Conservation (phyloP, 192 early-diverging fungal genomes). For the Coemansia sp. region DNA sequence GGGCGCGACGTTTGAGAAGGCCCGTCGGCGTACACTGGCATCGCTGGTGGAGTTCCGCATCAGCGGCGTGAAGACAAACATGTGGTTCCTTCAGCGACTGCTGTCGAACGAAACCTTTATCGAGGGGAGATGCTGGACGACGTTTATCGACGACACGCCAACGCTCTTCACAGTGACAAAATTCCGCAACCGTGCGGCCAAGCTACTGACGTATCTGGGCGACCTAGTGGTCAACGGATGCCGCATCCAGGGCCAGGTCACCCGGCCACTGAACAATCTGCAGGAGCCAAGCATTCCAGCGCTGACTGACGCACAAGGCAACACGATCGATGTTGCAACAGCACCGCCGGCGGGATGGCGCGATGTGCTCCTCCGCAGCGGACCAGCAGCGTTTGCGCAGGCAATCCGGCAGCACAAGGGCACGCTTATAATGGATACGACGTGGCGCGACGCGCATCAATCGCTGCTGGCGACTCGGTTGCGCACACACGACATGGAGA, state of each 20-base stretch:
- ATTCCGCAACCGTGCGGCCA: slow-evolving; percentile 81
- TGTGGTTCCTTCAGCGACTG: slow-evolving; percentile 88
- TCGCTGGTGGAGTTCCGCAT: slow-evolving; percentile 94
- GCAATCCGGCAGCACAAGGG: slow-evolving; percentile 87
- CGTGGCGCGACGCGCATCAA: slow-evolving; percentile 97
- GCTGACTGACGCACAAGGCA: slow-evolving; percentile 54
- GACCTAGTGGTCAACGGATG: slow-evolving; percentile 92
- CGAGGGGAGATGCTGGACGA: slow-evolving; percentile 89
- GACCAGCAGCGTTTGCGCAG: slow-evolving; percentile 87
- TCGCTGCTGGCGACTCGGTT: slow-evolving; percentile 93
- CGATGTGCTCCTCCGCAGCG: slow-evolving; percentile 79
- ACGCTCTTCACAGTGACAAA: slow-evolving; percentile 81
- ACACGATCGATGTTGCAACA: slow-evolving; percentile 54
- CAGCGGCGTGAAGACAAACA: slow-evolving; percentile 95
- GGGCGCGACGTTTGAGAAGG: slow-evolving; percentile 86
- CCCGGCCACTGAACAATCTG: slow-evolving; percentile 67
- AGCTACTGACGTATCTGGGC: slow-evolving; percentile 85
- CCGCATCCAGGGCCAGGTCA: slow-evolving; percentile 84
- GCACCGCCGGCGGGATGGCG: slow-evolving; percentile 82
- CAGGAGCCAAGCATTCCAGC: slow-evolving; percentile 66
- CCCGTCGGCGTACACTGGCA: slow-evolving; percentile 84
- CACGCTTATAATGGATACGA: slow-evolving; percentile 94
- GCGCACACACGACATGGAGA: slow-evolving; percentile 89
- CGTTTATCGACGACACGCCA: slow-evolving; percentile 97
- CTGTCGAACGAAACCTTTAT: slow-evolving; percentile 81